Percentiles rank a stretch among this genome's conserved stretches.
These are phyloP conservation scores for Boletus edulis DNA, from an alignment of 768 basidiomycete species.

Conservation along the genomic window DNA sequence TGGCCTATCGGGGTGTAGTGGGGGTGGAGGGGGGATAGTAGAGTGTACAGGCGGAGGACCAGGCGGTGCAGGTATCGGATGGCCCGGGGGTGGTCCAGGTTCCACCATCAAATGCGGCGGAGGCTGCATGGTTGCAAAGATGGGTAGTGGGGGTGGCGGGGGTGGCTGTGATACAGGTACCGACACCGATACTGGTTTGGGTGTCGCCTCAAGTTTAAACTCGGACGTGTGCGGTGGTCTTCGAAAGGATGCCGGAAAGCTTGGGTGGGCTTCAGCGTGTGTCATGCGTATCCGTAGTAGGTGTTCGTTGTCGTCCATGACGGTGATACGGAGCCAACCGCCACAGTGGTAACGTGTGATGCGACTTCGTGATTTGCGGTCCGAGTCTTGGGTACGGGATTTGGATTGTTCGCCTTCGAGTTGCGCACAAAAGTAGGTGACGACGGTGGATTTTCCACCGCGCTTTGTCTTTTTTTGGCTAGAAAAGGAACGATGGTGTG, in stretches of 20 bases:
- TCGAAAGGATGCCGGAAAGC: slow-evolving; percentile 33
- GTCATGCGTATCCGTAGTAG: slow-evolving; percentile 37
- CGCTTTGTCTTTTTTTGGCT: slow-evolving; percentile 37
- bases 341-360: slow-evolving; percentile 35
- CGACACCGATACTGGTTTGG: slow-evolving; percentile 17
- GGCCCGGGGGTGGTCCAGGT: slow-evolving; percentile 11
- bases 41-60: slow-evolving; percentile 6
- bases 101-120: slow-evolving; percentile 21
- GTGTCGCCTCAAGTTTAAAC: slow-evolving; percentile 31
- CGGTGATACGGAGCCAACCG: slow-evolving; percentile 35
- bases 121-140: slow-evolving; percentile 25
- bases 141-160: slow-evolving; percentile 16
- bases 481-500: neutral
- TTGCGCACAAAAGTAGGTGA: slow-evolving; percentile 35
- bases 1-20: slow-evolving; percentile 7
- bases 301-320: slow-evolving; percentile 35
- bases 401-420: slow-evolving; percentile 35
- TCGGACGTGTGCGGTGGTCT: slow-evolving; percentile 33
- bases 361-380: slow-evolving; percentile 34
- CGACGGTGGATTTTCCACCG: slow-evolving; percentile 34
- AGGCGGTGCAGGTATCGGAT: slow-evolving; percentile 10
- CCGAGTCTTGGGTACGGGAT: slow-evolving; percentile 31
- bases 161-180: slow-evolving; percentile 9
- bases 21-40: slow-evolving; percentile 10
- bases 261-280: slow-evolving; percentile 33